Evolutionary conservation across 139 green algal genomes (phyloP).

Genomic region (Chlamydomonas sp.): DNA sequence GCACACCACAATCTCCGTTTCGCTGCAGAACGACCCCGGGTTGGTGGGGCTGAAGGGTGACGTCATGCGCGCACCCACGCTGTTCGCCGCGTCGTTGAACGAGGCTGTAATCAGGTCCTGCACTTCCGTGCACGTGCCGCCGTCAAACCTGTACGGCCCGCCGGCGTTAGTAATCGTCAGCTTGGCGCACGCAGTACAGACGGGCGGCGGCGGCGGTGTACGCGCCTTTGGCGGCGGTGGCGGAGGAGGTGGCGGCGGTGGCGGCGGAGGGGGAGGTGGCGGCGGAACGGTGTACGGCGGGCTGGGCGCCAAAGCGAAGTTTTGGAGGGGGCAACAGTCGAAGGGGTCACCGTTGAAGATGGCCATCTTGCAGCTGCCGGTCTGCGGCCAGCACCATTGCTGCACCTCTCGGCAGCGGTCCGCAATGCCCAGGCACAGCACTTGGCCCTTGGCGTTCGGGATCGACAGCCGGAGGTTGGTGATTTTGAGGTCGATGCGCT

Average conservation of each 20-base stretch:
- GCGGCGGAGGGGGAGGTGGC: conserved; percentile 18
- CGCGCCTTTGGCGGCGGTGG: conserved; percentile 6
- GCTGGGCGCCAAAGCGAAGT: neutral
- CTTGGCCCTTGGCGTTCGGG: conserved; percentile 2
- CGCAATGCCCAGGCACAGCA: conserved; percentile 25
- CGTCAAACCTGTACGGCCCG: neutral
- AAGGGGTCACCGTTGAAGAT: conserved; percentile 37
- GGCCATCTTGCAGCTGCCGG: conserved; percentile 21
- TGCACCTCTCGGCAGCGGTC: neutral
- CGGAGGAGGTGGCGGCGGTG: conserved; percentile 26
- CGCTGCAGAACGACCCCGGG: neutral
- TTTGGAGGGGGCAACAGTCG: conserved; percentile 35
- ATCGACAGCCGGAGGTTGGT: conserved; percentile 33
- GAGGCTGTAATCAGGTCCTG: conserved; percentile 6
- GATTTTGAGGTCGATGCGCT: conserved; percentile 29
- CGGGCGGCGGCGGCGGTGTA: neutral
- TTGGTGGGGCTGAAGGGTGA: neutral
- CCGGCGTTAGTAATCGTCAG: neutral
- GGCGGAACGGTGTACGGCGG: neutral
- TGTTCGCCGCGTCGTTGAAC: neutral
- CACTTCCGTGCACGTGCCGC: neutral
- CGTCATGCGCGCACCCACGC: neutral
- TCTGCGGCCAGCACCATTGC: conserved; percentile 33
- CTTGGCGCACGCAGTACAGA: neutral
- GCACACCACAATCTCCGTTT: conserved; percentile 5